Conservation (phyloP, 768 basidiomycete species). For the Macrolepiota fuliginosa region DNA sequence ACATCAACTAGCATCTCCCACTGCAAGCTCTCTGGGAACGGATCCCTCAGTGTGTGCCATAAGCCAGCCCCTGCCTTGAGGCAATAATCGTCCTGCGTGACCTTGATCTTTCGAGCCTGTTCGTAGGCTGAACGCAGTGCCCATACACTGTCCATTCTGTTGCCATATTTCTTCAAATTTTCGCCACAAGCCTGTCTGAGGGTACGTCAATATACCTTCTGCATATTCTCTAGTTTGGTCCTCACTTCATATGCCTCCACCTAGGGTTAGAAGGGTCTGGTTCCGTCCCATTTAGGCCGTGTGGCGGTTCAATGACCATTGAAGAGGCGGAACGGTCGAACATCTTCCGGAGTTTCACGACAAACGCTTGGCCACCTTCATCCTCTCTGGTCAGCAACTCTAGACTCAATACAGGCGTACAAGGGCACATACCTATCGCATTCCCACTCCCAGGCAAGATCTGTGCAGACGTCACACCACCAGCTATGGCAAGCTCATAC, state of each 20-base stretch:
- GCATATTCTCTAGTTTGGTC: not conserved
- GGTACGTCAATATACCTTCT: constrained; percentile 8
- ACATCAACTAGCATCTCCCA: constrained; percentile 84
- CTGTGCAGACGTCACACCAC: constrained; percentile 85
- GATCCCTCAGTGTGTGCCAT: constrained; percentile 34
- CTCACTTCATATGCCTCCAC: constrained; percentile 84
- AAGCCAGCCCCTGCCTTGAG: constrained; percentile 50
- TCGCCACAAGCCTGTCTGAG: constrained; percentile 64
- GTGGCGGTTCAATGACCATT: constrained; percentile 85
- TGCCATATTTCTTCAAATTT: constrained; percentile 43
- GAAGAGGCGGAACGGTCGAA: constrained; percentile 71
- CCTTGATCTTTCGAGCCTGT: constrained; percentile 65
- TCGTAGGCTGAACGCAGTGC: constrained; percentile 77
- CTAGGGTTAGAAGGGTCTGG: constrained; percentile 35
- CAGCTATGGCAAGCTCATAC: constrained; percentile 72
- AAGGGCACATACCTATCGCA: constrained; percentile 56
- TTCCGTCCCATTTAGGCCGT: constrained; percentile 45
- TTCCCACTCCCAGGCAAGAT: constrained; percentile 77
- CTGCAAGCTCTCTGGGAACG: constrained; percentile 70
- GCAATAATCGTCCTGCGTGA: constrained; percentile 72
- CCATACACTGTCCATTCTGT: constrained; percentile 80
- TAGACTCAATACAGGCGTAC: not conserved
- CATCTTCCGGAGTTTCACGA: constrained; percentile 82
- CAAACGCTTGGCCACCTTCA: constrained; percentile 83
- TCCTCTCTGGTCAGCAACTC: not conserved